A percentile compares a stretch with the other conserved stretches of the same genome.
Conservation (phyloP, 306 rosid species). For the Urtica urens region DNA sequence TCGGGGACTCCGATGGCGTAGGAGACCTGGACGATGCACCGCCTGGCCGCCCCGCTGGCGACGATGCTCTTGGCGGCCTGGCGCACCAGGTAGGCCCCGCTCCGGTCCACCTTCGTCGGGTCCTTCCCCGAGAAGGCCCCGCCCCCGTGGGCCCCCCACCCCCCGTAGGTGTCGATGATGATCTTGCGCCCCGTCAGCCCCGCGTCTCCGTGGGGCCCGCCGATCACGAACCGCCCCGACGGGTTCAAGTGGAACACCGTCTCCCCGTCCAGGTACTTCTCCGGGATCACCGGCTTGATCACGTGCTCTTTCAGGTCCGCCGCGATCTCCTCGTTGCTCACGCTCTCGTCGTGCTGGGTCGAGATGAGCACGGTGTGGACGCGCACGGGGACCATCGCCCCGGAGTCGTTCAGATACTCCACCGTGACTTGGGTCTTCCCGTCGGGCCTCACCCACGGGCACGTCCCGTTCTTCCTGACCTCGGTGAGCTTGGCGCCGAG, state of each 20-base stretch:
- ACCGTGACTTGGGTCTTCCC: conserved; percentile 59
- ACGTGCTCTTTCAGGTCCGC: conserved; percentile 55
- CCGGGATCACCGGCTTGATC: conserved; percentile 46
- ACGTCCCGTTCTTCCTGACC: conserved; percentile 47
- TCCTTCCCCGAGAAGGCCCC: conserved; percentile 65
- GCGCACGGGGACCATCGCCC: conserved; percentile 51
- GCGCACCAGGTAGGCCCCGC: conserved; percentile 56
- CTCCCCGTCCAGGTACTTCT: conserved; percentile 55
- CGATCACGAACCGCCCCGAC: conserved; percentile 56
- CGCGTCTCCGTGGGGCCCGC: conserved; percentile 64
- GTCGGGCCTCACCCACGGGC: conserved; percentile 58
- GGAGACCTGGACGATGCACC: conserved; percentile 59
- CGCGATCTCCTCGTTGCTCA: conserved; percentile 51
- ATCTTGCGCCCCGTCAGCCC: conserved; percentile 56
- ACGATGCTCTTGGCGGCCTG: conserved; percentile 66
- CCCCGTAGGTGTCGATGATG: conserved; percentile 55
- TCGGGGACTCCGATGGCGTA: conserved; percentile 58
- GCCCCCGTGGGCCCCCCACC: conserved; percentile 76
- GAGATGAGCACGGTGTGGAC: conserved; percentile 56
- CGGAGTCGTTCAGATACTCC: conserved; percentile 45
- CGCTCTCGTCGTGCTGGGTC: conserved; percentile 60
- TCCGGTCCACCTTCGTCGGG: conserved; percentile 55
- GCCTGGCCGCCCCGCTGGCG: conserved; percentile 45
- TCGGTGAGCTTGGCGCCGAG: conserved; percentile 53
- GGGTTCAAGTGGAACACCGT: conserved; percentile 58